These are phyloP conservation scores for Leccinum obscurum DNA, from an alignment of 768 basidiomycete genomes.

Conservation along the genomic window DNA sequence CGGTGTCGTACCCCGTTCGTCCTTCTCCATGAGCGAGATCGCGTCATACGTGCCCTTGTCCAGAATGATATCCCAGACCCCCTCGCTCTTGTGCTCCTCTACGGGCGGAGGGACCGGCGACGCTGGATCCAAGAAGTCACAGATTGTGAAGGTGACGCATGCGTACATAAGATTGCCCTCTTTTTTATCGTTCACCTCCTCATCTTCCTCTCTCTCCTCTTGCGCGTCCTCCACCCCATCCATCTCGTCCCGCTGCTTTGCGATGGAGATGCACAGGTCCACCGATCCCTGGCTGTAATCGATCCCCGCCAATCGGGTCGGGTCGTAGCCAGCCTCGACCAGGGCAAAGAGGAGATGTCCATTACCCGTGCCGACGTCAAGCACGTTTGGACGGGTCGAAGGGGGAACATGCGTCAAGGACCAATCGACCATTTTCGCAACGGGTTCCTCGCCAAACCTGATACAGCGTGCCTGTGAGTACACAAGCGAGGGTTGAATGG, in stretches of 20 bases:
- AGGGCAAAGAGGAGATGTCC: slow-evolving; percentile 75
- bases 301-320: slow-evolving; percentile 56
- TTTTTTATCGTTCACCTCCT: slow-evolving; percentile 8
- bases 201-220: too few relatives aligned
- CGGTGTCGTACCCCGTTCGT: slow-evolving; percentile 51
- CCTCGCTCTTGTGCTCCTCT: slow-evolving; percentile 5
- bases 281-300: slow-evolving; percentile 80
- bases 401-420: slow-evolving; percentile 53
- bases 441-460: slow-evolving; percentile 80
- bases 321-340: slow-evolving; percentile 61
- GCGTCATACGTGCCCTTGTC: slow-evolving; percentile 93
- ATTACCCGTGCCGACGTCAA: slow-evolving; percentile 83
- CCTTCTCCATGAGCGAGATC: slow-evolving; percentile 69
- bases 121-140: slow-evolving; percentile 64
- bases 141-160: slow-evolving; percentile 50
- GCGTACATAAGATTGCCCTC: neutral
- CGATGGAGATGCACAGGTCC: slow-evolving; percentile 58
- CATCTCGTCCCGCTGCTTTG: slow-evolving; percentile 37
- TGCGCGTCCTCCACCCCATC: too few relatives aligned
- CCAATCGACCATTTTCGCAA: slow-evolving; percentile 84
- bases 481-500: neutral
- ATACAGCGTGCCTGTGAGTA: neutral
- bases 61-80: slow-evolving; percentile 69
- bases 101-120: slow-evolving; percentile 36
- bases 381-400: slow-evolving; percentile 45